A percentile compares a stretch with the other conserved stretches of the same genome.
Evolutionary conservation across 306 rosid species (phyloP).

Genomic region (Acacia confusa): DNA sequence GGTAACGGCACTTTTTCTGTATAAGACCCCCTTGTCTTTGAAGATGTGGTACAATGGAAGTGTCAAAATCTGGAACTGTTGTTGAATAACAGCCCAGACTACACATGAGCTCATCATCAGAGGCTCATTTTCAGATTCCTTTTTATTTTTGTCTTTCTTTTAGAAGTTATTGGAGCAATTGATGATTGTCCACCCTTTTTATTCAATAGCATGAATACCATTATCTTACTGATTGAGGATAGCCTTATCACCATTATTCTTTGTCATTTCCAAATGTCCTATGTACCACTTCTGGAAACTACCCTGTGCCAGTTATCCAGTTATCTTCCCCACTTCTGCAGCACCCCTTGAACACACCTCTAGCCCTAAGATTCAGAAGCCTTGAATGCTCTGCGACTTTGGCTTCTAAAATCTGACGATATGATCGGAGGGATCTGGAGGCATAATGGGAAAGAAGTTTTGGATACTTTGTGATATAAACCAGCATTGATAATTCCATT

Average conservation of each 20-base stretch:
- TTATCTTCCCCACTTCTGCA: not conserved
- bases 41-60: not conserved
- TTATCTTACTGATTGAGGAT: not conserved
- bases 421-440: not conserved
- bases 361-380: not conserved
- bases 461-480: not conserved
- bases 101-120: not conserved
- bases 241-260: not conserved
- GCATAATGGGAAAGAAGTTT: not conserved
- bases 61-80: not conserved
- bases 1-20: not conserved
- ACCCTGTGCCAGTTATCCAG: not conserved
- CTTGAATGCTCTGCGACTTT: not conserved
- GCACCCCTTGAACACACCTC: not conserved
- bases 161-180: not conserved
- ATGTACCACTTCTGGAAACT: not conserved
- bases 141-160: not conserved
- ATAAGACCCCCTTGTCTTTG: not conserved
- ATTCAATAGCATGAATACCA: not conserved
- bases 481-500: not conserved
- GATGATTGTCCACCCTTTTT: not conserved
- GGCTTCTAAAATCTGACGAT: not conserved
- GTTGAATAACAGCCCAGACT: not conserved
- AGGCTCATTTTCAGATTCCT: not conserved
- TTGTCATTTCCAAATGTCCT: not conserved